Conservation (phyloP, 2,329 filamentous ascomycete genomes). For the Xylaria sp. region DNA sequence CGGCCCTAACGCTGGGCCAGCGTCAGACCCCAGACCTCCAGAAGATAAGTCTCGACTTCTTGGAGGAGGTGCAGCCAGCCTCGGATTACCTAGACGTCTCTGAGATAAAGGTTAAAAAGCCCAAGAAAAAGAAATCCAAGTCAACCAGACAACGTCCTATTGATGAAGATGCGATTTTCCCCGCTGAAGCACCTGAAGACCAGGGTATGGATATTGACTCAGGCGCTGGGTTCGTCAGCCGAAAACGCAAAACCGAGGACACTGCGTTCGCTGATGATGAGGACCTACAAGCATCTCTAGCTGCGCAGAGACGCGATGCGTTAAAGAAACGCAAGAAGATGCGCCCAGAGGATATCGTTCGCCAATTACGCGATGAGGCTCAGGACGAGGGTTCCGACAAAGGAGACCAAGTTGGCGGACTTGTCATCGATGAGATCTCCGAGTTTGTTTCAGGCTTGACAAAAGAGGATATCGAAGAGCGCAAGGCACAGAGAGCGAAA, state of each 20-base stretch:
- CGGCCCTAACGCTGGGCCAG: constrained; percentile 65
- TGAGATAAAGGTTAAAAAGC: constrained; percentile 92
- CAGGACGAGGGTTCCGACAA: constrained; percentile 60
- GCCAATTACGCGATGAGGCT: constrained; percentile 76
- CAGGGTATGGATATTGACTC: constrained; percentile 81
- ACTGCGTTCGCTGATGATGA: constrained; percentile 88
- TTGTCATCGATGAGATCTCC: constrained; percentile 95
- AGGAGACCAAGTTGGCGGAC: constrained; percentile 61
- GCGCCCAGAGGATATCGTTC: constrained; percentile 86
- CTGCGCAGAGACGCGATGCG: constrained; percentile 82
- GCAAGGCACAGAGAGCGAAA: constrained; percentile 62
- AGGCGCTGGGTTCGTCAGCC: constrained; percentile 57
- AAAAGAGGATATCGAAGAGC: constrained; percentile 67
- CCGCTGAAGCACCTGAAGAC: constrained; percentile 54
- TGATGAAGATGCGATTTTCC: constrained; percentile 72
- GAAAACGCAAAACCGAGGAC: constrained; percentile 74
- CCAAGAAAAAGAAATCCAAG: constrained; percentile 90
- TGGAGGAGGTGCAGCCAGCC: constrained; percentile 70
- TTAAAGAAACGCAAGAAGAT: constrained; percentile 92
- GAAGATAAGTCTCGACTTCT: constrained; percentile 76
- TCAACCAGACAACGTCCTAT: constrained; percentile 74
- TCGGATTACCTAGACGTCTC: constrained; percentile 92
- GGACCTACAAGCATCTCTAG: constrained; percentile 86
- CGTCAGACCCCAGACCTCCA: constrained; percentile 73
- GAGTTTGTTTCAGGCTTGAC: constrained; percentile 92